phyloP scores from a whole-genome alignment of 768 basidiomycete species.

The Solioccasus polychromus region DNA sequence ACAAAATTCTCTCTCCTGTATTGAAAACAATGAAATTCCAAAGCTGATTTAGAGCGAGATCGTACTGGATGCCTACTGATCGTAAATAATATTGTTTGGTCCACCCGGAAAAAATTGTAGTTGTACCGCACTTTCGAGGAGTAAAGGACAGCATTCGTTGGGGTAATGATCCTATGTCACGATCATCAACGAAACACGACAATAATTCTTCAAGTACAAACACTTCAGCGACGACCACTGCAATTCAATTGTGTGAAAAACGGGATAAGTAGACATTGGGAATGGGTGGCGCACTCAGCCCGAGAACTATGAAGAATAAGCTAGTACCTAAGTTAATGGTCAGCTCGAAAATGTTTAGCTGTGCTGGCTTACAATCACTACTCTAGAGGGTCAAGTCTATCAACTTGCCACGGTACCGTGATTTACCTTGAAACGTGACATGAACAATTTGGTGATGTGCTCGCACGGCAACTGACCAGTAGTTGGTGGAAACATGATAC shows the following conservation, averaged over 20 bases:
- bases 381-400: too few relatives aligned
- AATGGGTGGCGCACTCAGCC: constrained; percentile 4
- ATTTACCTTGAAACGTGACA: constrained; percentile 3
- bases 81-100: constrained; percentile 16
- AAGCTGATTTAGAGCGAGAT: background rate
- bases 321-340: background rate
- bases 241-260: background rate
- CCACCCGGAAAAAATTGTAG: constrained; percentile 9
- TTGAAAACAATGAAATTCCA: background rate
- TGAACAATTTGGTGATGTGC: background rate
- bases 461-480: background rate
- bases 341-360: background rate
- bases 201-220: background rate
- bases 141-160: background rate
- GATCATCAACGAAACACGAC: background rate
- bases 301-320: constrained; percentile 6
- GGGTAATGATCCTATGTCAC: constrained; percentile 1
- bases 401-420: too few relatives aligned
- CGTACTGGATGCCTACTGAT: constrained; percentile 6
- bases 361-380: background rate
- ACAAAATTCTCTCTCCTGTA: constrained; percentile 7
- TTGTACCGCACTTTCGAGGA: background rate
- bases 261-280: background rate
- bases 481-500: background rate
- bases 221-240: background rate